These are phyloP conservation scores for Sugiyamaella neomexicana DNA, from an alignment of 1,139 yeast species.

Conservation along the genomic window DNA sequence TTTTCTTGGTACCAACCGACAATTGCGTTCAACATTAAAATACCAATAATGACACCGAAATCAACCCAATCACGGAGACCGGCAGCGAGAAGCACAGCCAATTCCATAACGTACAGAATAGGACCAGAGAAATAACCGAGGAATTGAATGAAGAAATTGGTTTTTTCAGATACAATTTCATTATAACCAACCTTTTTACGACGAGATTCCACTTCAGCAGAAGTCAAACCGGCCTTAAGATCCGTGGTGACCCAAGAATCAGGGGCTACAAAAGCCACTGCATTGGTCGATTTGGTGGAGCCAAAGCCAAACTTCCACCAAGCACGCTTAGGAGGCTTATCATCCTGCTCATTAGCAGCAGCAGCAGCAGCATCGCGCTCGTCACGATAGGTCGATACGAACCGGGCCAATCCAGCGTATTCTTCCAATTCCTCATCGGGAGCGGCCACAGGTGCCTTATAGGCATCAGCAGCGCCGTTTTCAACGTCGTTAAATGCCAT, in stretches of 20 bases:
- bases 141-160: constrained; percentile 58
- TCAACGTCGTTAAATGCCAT: constrained; percentile 21
- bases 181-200: constrained; percentile 64
- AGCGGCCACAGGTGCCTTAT: constrained; percentile 18
- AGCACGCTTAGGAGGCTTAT: constrained; percentile 26
- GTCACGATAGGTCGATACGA: constrained; percentile 41
- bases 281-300: constrained; percentile 19
- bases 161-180: constrained; percentile 63
- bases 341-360: constrained; percentile 31
- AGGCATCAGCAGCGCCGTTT: constrained; percentile 19
- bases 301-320: constrained; percentile 32
- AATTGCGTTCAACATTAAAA: constrained; percentile 52
- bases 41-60: constrained; percentile 67
- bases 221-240: constrained; percentile 54
- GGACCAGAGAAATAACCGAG: constrained; percentile 66
- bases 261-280: constrained; percentile 35
- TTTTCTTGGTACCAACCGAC: constrained; percentile 71
- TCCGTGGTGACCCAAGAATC: constrained; percentile 47
- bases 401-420: constrained; percentile 41
- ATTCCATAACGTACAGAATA: constrained; percentile 68
- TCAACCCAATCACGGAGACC: constrained; percentile 73
- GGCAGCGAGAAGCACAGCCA: constrained; percentile 65
- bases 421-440: constrained; percentile 38
- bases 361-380: constrained; percentile 31
- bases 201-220: constrained; percentile 55